Evolutionary conservation across 1,284 basidiomycete species (phyloP).

Genomic region (Boletellus deceptivus): DNA sequence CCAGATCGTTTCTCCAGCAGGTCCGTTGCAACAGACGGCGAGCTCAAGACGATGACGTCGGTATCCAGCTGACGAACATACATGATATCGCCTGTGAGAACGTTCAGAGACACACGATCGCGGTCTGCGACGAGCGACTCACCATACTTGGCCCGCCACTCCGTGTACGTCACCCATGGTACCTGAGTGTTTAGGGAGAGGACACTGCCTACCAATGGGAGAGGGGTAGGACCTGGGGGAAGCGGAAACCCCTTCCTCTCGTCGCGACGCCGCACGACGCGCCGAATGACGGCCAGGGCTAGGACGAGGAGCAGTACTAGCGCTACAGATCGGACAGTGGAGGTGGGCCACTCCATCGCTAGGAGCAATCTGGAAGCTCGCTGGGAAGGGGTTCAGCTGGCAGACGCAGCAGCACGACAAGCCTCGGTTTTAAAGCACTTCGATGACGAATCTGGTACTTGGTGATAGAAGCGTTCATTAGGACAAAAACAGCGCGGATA

Average conservation of each 20-base stretch:
- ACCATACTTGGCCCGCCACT: background rate
- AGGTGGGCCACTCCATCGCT: too few species aligned
- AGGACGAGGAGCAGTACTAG: background rate
- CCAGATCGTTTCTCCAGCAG: slow-evolving; percentile 6
- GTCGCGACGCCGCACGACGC: background rate
- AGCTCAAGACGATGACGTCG: background rate
- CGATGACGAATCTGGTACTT: too few species aligned
- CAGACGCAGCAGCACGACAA: too few species aligned
- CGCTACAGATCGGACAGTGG: too few species aligned
- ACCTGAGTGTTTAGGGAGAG: background rate
- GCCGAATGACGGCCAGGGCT: background rate
- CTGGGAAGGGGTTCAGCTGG: too few species aligned
- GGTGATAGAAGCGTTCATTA: too few species aligned
- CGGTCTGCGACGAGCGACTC: background rate
- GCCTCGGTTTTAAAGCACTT: too few species aligned
- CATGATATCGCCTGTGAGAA: background rate
- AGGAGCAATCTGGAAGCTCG: too few species aligned
- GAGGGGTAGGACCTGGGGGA: background rate
- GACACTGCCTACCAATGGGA: background rate
- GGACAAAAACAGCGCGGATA: too few species aligned
- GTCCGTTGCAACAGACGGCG: background rate
- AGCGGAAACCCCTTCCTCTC: background rate
- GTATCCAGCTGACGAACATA: background rate
- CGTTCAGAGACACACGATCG: background rate
- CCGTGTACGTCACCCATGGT: background rate